Evolutionary conservation across 371 early-diverging fungal species (phyloP), one percentile per base, ranked within the genome.

Genomic region (Rhizopus sp.): DNA sequence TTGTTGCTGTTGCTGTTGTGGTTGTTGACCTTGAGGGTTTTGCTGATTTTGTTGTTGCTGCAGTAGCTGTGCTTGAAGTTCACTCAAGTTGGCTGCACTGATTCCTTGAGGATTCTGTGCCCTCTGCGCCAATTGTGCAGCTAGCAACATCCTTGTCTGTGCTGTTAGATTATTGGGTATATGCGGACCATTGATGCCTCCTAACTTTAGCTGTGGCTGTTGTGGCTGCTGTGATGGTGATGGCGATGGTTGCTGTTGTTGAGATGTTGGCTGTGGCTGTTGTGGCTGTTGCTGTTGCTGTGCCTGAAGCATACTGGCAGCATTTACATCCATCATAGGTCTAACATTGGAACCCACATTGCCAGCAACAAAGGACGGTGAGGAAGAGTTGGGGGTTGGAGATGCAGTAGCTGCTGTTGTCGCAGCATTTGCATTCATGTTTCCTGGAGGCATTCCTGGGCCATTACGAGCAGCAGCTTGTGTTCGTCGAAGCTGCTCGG

Each of bases 151-250:
- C 9, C 66, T 57, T 34, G 60, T 61, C 12, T 66, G 66, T 29
- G 61, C 58, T 0, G 66, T 66, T 13, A 66, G 49, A 61, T 66
- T 66, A 29, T 57, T 51, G 47, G 66, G 66, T 61, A 66, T 59
- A 6, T 64, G 64, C 8, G 54, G 44, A 13, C 40, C 47, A 16
- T 52, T 53, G 30, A 62, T 46, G 30, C 48, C 53, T 13, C 39
- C 56, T 16, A 57, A 44, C 32, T 60, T 56, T 5, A 60, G 29
- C 30, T 60, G 64, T 10, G 35, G 49, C 40, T 50, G 50, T n/a
- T 33, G 50, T 3, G 5, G 33, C 33, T n/a, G n/a, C n/a, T n/a
- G 45, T n/a, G 17, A 3, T 12, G 33, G n/a, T n/a, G 50, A 5
- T 50, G 7, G 50, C 5, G 5, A 7, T 16, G 7, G 33, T 7